Evolutionary conservation across 768 basidiomycete genomes (phyloP).

Genomic region (Boletus rubescentipes): DNA sequence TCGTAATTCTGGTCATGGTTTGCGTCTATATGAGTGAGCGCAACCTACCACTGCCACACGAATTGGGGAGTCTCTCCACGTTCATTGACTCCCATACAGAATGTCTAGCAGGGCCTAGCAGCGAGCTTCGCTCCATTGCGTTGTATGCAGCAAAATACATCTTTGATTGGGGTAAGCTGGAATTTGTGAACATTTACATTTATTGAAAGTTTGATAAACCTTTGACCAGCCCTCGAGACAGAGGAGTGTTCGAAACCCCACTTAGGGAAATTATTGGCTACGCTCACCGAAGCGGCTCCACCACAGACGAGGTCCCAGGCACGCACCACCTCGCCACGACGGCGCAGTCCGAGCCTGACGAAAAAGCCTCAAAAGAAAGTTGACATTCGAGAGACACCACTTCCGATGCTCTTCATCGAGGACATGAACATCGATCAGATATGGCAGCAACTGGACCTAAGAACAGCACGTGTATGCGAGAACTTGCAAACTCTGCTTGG

Average conservation of each 20-base stretch:
- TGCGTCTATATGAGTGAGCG: slow-evolving; percentile 19
- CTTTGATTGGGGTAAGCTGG: slow-evolving; percentile 68
- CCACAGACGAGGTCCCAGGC: slow-evolving; percentile 76
- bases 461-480: slow-evolving; percentile 66
- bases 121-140: slow-evolving; percentile 54
- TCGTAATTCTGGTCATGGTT: neutral
- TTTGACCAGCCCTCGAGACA: slow-evolving; percentile 55
- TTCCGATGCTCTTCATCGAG: slow-evolving; percentile 71
- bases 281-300: slow-evolving; percentile 63
- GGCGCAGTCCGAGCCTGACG: slow-evolving; percentile 42
- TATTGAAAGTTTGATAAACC: neutral
- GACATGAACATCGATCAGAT: slow-evolving; percentile 84
- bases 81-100: slow-evolving; percentile 56
- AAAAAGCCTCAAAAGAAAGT: slow-evolving; percentile 33
- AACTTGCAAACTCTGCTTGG: slow-evolving; percentile 68
- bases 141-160: slow-evolving; percentile 69
- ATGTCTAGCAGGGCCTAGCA: slow-evolving; percentile 52
- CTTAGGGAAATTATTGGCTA: slow-evolving; percentile 63
- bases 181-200: neutral
- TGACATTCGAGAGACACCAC: slow-evolving; percentile 60
- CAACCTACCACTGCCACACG: slow-evolving; percentile 32
- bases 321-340: slow-evolving; percentile 36
- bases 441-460: slow-evolving; percentile 92
- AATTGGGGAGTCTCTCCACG: slow-evolving; percentile 51
- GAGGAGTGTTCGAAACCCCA: slow-evolving; percentile 65